Base-by-base conservation (phyloP, 257 asterid species). In the Plectranthus barbatus region DNA sequence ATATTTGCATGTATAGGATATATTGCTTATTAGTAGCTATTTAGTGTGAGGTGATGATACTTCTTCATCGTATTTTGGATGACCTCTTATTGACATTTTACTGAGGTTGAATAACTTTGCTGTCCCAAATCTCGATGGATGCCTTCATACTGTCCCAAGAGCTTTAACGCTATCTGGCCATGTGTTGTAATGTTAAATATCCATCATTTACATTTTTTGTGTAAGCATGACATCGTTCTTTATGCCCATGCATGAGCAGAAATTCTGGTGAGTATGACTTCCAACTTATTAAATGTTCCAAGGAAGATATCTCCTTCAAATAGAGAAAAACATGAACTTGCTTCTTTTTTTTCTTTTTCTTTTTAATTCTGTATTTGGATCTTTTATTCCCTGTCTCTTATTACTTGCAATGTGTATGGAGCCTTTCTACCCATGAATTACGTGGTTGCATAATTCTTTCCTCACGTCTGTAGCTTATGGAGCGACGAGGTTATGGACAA, bases 401-500 rank as follows among this genome's bases (percentile, higher is more conserved):
- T 65, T 41, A n/a, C 59, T 20, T 59, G 54, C 17, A 42, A 24
- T 51, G 49, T 45, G 51, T 14, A 19, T 64, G 63, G 48, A 14
- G 33, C 24, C 51, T 49, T 54, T 64, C 33, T 13, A 49, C 7
- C 5, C 37, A 59, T 53, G 54, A 69, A n/a, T 57, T 44, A 31
- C 6, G 17, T 13, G 62, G 70, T 47, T 65, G 26, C 33, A 11
- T 52, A 63, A 55, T 48, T 39, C 9, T 62, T 68, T 18, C 45
- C 19, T 76, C 67, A 46, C 18, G 10, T 60, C 49, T 75, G 66
- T 66, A 92, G 99, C 97, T 93, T 60, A 87, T 93, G 99, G 95
- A 93, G 84, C 83, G 95, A 41, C 91, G 96, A 50, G 99, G 97
- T 56, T 93, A 85, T 53, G 96, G 94, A 56, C 83, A 85, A 76